These are phyloP conservation scores for Dendrobium officinale DNA, from an alignment of 106 monocot genomes.

Conservation along the genomic window DNA sequence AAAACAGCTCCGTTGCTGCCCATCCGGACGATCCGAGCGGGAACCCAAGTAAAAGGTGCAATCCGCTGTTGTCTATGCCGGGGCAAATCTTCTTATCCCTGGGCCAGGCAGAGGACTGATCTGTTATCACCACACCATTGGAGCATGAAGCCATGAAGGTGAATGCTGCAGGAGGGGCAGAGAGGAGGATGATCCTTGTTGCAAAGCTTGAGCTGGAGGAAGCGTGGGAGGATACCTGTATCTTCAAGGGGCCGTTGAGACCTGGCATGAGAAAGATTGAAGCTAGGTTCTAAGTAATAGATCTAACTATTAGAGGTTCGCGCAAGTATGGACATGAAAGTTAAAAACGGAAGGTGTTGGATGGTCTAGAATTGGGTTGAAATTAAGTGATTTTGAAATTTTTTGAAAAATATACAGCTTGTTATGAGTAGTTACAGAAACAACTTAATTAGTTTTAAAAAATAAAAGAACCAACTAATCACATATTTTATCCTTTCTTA, in stretches of 20 bases:
- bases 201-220: constrained; percentile 27
- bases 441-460: too few species aligned
- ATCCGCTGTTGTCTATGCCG: constrained; percentile 53
- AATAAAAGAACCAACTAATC: too few species aligned
- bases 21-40: constrained; percentile 29
- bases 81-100: constrained; percentile 46
- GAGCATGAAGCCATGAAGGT: constrained; percentile 82
- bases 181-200: constrained; percentile 51
- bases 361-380: too few species aligned
- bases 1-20: too few species aligned
- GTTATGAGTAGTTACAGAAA: too few species aligned
- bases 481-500: too few species aligned
- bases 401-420: too few species aligned
- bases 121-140: constrained; percentile 88
- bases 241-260: constrained; percentile 21
- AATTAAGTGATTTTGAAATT: too few species aligned
- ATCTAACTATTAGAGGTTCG: too few species aligned
- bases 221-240: constrained; percentile 5
- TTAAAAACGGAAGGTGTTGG: too few species aligned
- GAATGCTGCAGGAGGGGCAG: constrained; percentile 73
- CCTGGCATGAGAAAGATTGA: constrained; percentile 24
- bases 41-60: too few species aligned
- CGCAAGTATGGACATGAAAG: too few species aligned
- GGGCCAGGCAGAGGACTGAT: constrained; percentile 61
- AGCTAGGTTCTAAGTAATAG: background rate